These are phyloP conservation scores for Leccinellum albellum DNA, from an alignment of 768 basidiomycete species.

Conservation along the genomic window DNA sequence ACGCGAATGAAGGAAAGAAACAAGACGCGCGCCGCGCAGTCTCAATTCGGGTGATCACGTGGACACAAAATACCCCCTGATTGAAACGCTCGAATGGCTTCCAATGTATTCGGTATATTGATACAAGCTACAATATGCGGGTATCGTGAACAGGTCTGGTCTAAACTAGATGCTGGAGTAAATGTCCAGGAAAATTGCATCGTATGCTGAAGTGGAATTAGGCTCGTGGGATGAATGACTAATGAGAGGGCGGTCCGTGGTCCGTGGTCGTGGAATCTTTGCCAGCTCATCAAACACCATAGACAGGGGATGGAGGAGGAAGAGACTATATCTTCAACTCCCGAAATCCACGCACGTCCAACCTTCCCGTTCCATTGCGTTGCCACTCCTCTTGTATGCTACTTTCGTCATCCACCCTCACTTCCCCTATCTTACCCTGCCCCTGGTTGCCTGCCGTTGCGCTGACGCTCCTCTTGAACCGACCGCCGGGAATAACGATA, in stretches of 20 bases:
- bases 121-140: constrained; percentile 27
- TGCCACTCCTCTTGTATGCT: constrained; percentile 49
- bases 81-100: background rate
- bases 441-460: constrained; percentile 8
- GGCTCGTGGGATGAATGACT: constrained; percentile 6
- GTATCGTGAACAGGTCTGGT: constrained; percentile 21
- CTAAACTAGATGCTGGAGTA: constrained; percentile 28
- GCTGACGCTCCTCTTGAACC: constrained; percentile 34
- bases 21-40: background rate
- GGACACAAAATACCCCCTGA: background rate
- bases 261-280: constrained; percentile 11
- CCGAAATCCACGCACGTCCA: constrained; percentile 75
- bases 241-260: constrained; percentile 6
- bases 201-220: constrained; percentile 1
- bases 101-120: constrained; percentile 22
- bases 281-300: constrained; percentile 8
- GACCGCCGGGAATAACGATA: constrained; percentile 61
- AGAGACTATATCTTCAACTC: constrained; percentile 62
- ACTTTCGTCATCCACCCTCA: constrained; percentile 31
- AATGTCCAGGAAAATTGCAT: constrained; percentile 14
- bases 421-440: constrained; percentile 19
- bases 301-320: background rate
- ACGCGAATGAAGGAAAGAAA: background rate
- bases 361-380: constrained; percentile 64
- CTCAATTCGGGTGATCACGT: constrained; percentile 9